A percentile compares a stretch with the other conserved stretches of the same genome.
Evolutionary conservation across 768 basidiomycete genomes (phyloP).

Genomic region (Ramaria sp.): DNA sequence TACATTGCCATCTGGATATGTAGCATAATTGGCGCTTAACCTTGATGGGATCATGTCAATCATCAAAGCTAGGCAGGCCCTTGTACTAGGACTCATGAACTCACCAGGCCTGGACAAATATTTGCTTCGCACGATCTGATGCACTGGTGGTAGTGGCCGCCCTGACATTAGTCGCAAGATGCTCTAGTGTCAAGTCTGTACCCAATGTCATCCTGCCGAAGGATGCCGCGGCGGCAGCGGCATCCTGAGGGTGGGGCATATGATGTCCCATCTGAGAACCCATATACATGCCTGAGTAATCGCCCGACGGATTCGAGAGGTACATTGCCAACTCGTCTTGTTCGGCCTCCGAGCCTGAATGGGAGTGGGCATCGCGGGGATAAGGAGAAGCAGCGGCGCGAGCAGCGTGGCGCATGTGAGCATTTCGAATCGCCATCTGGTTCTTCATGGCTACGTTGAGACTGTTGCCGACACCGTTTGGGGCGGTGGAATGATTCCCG

Average conservation of each 20-base stretch:
- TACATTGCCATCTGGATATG: slow-evolving; percentile 87
- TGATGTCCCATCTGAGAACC: slow-evolving; percentile 27
- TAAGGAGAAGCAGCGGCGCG: slow-evolving; percentile 77
- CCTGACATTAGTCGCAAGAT: slow-evolving; percentile 77
- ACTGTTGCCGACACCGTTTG: neutral
- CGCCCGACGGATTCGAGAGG: slow-evolving; percentile 38
- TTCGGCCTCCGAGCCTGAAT: slow-evolving; percentile 52
- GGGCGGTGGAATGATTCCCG: slow-evolving; percentile 42
- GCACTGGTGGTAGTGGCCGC: slow-evolving; percentile 86
- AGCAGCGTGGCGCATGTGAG: slow-evolving; percentile 54
- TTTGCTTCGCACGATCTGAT: slow-evolving; percentile 84
- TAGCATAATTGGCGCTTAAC: slow-evolving; percentile 83
- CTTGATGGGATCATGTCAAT: slow-evolving; percentile 26
- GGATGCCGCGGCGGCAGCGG: slow-evolving; percentile 56
- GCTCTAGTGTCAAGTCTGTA: slow-evolving; percentile 72
- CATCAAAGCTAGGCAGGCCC: neutral
- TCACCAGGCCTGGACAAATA: slow-evolving; percentile 88
- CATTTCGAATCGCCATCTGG: slow-evolving; percentile 47
- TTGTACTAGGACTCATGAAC: slow-evolving; percentile 14
- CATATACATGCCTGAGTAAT: slow-evolving; percentile 61
- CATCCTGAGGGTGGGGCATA: slow-evolving; percentile 29
- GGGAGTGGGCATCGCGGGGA: slow-evolving; percentile 77
- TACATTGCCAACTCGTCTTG: slow-evolving; percentile 83
- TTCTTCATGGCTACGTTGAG: slow-evolving; percentile 65
- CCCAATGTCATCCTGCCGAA: slow-evolving; percentile 71